These are phyloP conservation scores for Alternaria postmessia DNA, from an alignment of 2,329 filamentous ascomycete species.

Conservation along the genomic window DNA sequence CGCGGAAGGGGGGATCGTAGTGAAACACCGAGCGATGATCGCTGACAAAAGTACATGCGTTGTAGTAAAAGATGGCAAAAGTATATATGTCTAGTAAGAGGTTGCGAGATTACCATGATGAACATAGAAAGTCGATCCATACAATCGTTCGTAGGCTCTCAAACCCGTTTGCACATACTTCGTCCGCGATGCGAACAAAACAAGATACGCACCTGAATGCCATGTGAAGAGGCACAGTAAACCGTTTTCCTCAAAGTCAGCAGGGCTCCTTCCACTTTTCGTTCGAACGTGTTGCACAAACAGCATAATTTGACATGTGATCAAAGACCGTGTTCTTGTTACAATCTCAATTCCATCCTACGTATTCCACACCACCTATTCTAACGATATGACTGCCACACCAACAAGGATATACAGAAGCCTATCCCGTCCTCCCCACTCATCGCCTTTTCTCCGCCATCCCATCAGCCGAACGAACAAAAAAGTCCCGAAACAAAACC, in stretches of 20 bases:
- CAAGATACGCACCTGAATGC: background rate
- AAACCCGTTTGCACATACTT: background rate
- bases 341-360: conserved; percentile 34
- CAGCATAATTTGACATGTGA: background rate
- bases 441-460: background rate
- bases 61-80: background rate
- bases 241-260: background rate
- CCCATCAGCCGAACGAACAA: background rate
- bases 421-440: background rate
- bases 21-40: background rate
- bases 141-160: background rate
- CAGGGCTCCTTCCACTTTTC: background rate
- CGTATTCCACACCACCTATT: conserved; percentile 21
- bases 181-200: background rate
- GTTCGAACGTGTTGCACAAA: background rate
- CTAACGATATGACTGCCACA: conserved; percentile 1
- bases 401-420: background rate
- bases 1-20: background rate
- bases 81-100: background rate
- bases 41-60: background rate
- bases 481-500: background rate
- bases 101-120: background rate
- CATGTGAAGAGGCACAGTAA: background rate
- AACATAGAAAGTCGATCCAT: background rate
- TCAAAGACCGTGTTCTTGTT: background rate